Evolutionary conservation across 2,329 filamentous ascomycete species (phyloP).

Genomic region (Claviceps humidiphila): DNA sequence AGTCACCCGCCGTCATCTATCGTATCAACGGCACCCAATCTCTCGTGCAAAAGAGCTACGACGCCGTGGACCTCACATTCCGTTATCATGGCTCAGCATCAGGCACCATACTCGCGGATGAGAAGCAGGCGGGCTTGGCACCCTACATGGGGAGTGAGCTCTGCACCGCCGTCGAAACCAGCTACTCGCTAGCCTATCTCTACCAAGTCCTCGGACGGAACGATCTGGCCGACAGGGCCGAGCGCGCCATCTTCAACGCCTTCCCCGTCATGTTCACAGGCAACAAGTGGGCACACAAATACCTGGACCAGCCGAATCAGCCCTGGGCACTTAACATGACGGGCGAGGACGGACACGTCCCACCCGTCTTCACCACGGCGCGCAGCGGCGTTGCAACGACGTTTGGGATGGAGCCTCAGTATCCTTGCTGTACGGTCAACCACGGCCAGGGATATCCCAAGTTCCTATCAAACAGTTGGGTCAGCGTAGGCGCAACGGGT

Average conservation of each 20-base stretch:
- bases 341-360: slow-evolving; percentile 9
- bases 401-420: slow-evolving; percentile 37
- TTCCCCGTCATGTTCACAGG: slow-evolving; percentile 36
- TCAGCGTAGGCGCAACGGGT: slow-evolving; percentile 25
- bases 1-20: slow-evolving; percentile 26
- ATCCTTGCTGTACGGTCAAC: slow-evolving; percentile 45
- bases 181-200: slow-evolving; percentile 20
- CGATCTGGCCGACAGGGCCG: slow-evolving; percentile 35
- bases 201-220: slow-evolving; percentile 20
- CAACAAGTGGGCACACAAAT: slow-evolving; percentile 43
- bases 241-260: slow-evolving; percentile 40
- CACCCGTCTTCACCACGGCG: slow-evolving; percentile 32
- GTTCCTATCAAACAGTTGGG: slow-evolving; percentile 35
- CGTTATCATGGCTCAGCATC: slow-evolving; percentile 26
- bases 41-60: slow-evolving; percentile 21
- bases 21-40: slow-evolving; percentile 24
- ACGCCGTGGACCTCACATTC: slow-evolving; percentile 23
- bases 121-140: slow-evolving; percentile 23
- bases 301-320: slow-evolving; percentile 40
- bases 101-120: slow-evolving; percentile 29
- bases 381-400: slow-evolving; percentile 25
- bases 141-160: slow-evolving; percentile 24
- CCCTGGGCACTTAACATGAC: slow-evolving; percentile 32
- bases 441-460: slow-evolving; percentile 45
- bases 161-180: slow-evolving; percentile 21